Evolutionary conservation across 2,329 filamentous ascomycete species (phyloP), one percentile per base, ranked within the genome.

Genomic region (Colletotrichum musicola): DNA sequence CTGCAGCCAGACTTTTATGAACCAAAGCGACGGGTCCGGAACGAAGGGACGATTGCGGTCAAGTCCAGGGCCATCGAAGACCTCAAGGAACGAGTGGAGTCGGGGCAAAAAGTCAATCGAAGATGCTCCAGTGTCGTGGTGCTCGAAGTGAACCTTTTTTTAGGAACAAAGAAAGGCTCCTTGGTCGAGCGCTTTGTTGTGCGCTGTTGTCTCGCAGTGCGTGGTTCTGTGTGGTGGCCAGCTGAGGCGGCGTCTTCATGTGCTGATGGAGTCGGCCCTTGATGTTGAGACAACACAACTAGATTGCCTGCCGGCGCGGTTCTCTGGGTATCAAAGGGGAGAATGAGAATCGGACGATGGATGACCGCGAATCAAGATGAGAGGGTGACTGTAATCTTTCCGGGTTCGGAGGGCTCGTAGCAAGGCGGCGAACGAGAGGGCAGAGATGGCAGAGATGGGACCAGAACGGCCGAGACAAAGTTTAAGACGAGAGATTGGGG

Each of bases 71-170:
- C 42, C 62, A 44, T 55, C n/a, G 35, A 68, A 68, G 49, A 40
- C 30, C 57, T 55, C 27, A 55, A 40, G 13, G 64, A 65, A 68
- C 49, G 27, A 68, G 65, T 65, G 55, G 62, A 61, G 55, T 50
- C 42, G 30, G 30, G 30, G 30, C 3, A 13, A 12, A 22, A 35
- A 44, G 25, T 64, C 47, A 22, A 66, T 56, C 50, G 50, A 40
- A 25, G 27, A 50, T 22, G 22, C 49, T 64, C 22, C 22, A 25
- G 22, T 25, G 22, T 25, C 49, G 49, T 35, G 54, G 50, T 38
- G 13, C 25, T 20, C 20, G 13, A 5, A 6, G 10, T 49, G 27
- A 47, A 50, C 16, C 14, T 35, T 22, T 14, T 35, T 40, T 47
- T 18, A 18, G 50, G 55, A 64, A 64, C 60, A 68, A 64, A 62